phyloP scores from a whole-genome alignment of 805 yeast genomes.

The Jamesozyma spencerorum region DNA sequence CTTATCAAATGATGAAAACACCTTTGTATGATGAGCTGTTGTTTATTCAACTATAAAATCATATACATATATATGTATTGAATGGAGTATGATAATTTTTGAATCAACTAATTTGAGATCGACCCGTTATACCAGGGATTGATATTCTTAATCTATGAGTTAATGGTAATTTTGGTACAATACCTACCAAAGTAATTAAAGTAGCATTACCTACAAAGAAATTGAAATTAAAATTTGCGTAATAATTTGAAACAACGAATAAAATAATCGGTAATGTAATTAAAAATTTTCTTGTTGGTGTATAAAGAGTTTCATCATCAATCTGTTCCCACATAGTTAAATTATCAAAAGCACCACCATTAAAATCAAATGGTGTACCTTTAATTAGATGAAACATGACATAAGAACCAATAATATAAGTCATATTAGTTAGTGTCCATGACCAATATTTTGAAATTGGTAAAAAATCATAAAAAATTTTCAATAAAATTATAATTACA shows the following conservation, averaged over 20 bases:
- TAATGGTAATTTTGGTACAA: slow-evolving; percentile 82
- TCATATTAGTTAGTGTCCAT: slow-evolving; percentile 89
- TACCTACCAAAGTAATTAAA: slow-evolving; percentile 74
- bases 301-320: slow-evolving; percentile 91
- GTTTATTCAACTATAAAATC: too few species aligned
- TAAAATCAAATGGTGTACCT: slow-evolving; percentile 96
- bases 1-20: too few species aligned
- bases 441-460: slow-evolving; percentile 79
- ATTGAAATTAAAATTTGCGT: slow-evolving; percentile 72
- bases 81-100: too few species aligned
- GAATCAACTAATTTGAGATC: slow-evolving; percentile 28
- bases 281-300: slow-evolving; percentile 90
- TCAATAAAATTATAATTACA: slow-evolving; percentile 66
- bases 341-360: slow-evolving; percentile 91
- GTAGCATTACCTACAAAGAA: slow-evolving; percentile 66
- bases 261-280: slow-evolving; percentile 87
- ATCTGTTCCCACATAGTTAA: slow-evolving; percentile 98
- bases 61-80: too few species aligned
- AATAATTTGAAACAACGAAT: slow-evolving; percentile 82
- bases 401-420: slow-evolving; percentile 85
- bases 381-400: slow-evolving; percentile 94
- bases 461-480: slow-evolving; percentile 66
- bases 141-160: slow-evolving; percentile 69
- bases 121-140: slow-evolving; percentile 39
- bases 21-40: too few species aligned